phyloP scores from a whole-genome alignment of 768 basidiomycete species.

The Xerocomellus intermedius region DNA sequence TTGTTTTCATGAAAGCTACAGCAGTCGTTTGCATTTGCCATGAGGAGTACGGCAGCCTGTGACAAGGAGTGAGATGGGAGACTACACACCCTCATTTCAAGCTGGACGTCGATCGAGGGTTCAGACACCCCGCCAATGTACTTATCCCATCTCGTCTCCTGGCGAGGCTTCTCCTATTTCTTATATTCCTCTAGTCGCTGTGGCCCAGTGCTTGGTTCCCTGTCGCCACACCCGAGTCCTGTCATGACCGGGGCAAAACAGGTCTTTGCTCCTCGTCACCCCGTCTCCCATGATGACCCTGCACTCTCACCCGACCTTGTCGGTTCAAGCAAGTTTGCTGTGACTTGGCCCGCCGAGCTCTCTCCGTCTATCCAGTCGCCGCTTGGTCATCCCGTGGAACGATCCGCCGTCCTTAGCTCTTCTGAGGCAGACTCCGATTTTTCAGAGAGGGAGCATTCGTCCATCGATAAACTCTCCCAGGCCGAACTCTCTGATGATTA shows the following conservation, averaged over 20 bases:
- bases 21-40: conserved; percentile 21
- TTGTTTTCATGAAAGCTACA: conserved; percentile 31
- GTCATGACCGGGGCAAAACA: conserved; percentile 33
- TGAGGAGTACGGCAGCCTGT: conserved; percentile 27
- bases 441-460: conserved; percentile 44
- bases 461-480: conserved; percentile 31
- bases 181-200: conserved; percentile 9
- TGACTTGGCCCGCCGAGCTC: conserved; percentile 55
- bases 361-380: conserved; percentile 40
- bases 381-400: conserved; percentile 31
- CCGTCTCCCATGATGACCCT: conserved; percentile 40
- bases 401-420: conserved; percentile 44
- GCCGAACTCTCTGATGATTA: conserved; percentile 34
- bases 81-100: conserved; percentile 20
- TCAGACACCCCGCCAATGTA: conserved; percentile 15
- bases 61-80: conserved; percentile 27
- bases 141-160: conserved; percentile 22
- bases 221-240: conserved; percentile 5
- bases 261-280: conserved; percentile 52
- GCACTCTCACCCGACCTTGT: conserved; percentile 46
- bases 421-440: conserved; percentile 52
- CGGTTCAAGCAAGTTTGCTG: conserved; percentile 54
- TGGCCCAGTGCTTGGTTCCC: conserved; percentile 17
- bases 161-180: conserved; percentile 24
- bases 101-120: conserved; percentile 30